phyloP scores from a whole-genome alignment of 257 asterid genomes.

The Solanum clarkiae region DNA sequence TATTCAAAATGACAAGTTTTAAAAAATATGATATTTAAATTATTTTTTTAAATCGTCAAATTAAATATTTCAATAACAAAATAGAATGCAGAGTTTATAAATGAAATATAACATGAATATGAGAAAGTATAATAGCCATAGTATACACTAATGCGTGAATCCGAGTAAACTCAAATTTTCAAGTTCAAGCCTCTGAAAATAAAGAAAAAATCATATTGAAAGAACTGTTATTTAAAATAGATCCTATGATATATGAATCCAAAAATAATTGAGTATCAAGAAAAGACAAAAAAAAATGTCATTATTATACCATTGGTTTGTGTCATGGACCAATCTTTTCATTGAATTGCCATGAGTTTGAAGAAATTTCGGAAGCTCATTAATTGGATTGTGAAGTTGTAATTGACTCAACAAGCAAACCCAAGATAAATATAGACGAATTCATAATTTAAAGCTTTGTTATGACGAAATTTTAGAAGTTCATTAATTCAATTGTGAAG shows the following conservation, averaged over 20 bases:
- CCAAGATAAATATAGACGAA: not conserved
- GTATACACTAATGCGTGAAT: no score
- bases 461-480: not conserved
- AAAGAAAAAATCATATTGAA: not conserved
- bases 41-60: not conserved
- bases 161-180: no score
- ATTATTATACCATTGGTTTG: not conserved
- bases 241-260: rapidly evolving
- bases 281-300: not conserved
- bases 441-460: not conserved
- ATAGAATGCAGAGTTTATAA: not conserved
- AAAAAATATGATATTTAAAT: not conserved
- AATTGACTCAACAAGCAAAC: not conserved
- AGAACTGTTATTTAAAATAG: rapidly evolving
- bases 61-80: not conserved
- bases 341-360: not conserved
- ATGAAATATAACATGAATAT: not conserved
- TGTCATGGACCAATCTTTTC: not conserved
- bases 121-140: not conserved
- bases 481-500: not conserved
- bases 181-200: not conserved
- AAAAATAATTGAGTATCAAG: not conserved
- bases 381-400: not conserved
- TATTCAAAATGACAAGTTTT: not conserved
- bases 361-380: not conserved